phyloP scores from a whole-genome alignment of 1,284 basidiomycete genomes.

The Pseudozyma thailandica region DNA sequence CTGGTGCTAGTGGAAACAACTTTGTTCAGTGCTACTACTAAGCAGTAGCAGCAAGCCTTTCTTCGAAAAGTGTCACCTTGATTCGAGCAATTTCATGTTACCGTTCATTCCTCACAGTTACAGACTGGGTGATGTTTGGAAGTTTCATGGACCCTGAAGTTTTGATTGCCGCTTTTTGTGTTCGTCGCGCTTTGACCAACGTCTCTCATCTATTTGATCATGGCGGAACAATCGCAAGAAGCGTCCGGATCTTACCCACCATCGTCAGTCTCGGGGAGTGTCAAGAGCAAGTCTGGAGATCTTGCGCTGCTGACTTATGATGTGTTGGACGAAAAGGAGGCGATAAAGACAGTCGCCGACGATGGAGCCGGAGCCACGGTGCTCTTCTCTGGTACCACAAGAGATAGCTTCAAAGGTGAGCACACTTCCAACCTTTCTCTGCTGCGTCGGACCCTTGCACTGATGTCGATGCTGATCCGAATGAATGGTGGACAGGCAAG shows the following conservation, averaged over 20 bases:
- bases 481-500: conserved; percentile 77
- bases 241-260: conserved; percentile 8
- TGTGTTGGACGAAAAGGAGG: conserved; percentile 40
- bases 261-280: conserved; percentile 12
- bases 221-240: conserved; percentile 2
- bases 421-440: not conserved
- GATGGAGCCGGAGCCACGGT: conserved; percentile 68
- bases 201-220: not conserved
- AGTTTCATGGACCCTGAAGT: too few relatives aligned
- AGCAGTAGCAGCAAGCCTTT: not conserved
- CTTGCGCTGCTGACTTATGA: conserved; percentile 49
- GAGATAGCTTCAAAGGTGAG: conserved; percentile 74
- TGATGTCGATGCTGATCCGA: not conserved
- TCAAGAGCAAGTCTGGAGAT: conserved; percentile 29
- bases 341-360: conserved; percentile 35
- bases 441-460: not conserved
- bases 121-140: too few relatives aligned
- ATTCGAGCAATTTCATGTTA: too few relatives aligned
- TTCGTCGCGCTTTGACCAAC: conserved; percentile 1
- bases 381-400: conserved; percentile 79
- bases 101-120: too few relatives aligned
- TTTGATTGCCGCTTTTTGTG: not conserved
- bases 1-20: conserved; percentile 53
- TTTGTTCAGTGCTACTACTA: conserved; percentile 54
- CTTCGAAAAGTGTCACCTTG: too few relatives aligned